Conservation (phyloP, 768 basidiomycete genomes). For the Tulasnella sp. region DNA sequence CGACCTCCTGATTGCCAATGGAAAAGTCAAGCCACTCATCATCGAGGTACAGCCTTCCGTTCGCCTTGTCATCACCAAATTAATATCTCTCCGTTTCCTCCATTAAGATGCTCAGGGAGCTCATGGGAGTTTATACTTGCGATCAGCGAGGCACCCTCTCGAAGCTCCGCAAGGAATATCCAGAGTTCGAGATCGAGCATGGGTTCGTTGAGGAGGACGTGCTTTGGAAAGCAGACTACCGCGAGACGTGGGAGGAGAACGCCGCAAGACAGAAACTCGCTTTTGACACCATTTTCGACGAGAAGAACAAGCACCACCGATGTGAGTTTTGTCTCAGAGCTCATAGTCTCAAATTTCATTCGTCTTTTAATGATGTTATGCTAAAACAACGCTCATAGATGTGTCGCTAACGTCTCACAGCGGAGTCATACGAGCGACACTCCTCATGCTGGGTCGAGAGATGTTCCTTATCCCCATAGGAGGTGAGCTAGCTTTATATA, state of each 20-base stretch:
- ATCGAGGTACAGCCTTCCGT: constrained; percentile 37
- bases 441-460: no score
- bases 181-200: constrained; percentile 43
- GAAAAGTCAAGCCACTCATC: constrained; percentile 29
- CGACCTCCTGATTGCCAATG: constrained; percentile 24
- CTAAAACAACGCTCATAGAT: no score
- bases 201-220: constrained; percentile 54
- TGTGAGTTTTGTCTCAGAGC: no score
- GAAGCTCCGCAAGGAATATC: constrained; percentile 40
- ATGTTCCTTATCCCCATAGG: no score
- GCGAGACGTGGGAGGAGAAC: constrained; percentile 44
- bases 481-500: no score
- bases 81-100: no score
- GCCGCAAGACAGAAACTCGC: constrained; percentile 41
- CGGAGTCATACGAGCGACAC: no score
- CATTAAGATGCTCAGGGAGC: constrained; percentile 46
- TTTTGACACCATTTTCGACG: constrained; percentile 45
- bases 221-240: constrained; percentile 43
- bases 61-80: no score
- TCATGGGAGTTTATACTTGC: constrained; percentile 58
- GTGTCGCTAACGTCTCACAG: no score
- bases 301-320: constrained; percentile 14
- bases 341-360: no score
- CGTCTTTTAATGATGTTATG: no score
- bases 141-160: constrained; percentile 47